Conservation (phyloP, 768 basidiomycete species). For the Phallus indusiatus region DNA sequence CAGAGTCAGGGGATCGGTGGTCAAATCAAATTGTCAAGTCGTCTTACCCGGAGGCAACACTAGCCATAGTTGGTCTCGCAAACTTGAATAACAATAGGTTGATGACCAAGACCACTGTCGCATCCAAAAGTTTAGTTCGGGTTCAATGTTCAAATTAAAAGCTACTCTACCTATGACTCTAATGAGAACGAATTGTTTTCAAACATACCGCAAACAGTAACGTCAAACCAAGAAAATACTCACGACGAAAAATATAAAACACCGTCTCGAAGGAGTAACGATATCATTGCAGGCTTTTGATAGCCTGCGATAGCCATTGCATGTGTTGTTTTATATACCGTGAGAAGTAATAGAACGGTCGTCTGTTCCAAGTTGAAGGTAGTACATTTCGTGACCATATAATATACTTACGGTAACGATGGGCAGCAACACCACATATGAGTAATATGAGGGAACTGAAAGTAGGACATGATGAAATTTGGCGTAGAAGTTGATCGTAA, state of each 20-base stretch:
- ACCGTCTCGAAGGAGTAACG: constrained; percentile 1
- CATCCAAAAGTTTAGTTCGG: background rate
- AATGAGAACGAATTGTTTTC: background rate
- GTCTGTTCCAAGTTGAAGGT: background rate
- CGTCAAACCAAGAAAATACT: background rate
- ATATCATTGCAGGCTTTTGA: background rate
- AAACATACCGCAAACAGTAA: background rate
- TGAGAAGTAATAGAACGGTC: background rate
- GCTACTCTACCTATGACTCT: constrained; percentile 5
- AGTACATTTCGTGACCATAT: background rate
- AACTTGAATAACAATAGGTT: background rate
- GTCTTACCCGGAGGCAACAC: background rate
- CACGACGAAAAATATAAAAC: constrained; percentile 4
- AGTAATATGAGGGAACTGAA: constrained; percentile 3
- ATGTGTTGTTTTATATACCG: background rate
- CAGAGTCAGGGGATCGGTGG: background rate
- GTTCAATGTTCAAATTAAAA: background rate
- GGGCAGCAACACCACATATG: background rate
- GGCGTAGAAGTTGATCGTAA: background rate
- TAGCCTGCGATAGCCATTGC: background rate
- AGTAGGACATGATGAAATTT: background rate
- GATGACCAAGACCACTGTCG: background rate
- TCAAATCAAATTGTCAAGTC: background rate
- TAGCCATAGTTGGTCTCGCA: background rate
- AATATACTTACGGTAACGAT: background rate